Percentiles rank a stretch among this genome's conserved stretches.
These are phyloP conservation scores for Lycium ferocissimum DNA, from an alignment of 257 asterid species.

Conservation along the genomic window DNA sequence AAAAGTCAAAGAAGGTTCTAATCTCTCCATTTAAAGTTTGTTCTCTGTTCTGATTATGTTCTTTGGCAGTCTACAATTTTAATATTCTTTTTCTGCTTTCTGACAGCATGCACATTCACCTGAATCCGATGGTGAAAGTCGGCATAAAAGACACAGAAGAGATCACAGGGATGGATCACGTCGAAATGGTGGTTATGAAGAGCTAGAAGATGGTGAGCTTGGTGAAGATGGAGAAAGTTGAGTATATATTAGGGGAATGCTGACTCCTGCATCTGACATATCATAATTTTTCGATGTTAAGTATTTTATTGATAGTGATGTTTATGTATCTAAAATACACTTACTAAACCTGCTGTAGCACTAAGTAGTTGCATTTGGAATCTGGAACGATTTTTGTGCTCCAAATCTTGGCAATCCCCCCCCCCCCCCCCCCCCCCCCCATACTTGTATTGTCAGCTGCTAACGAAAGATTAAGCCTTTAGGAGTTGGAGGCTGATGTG, in stretches of 20 bases:
- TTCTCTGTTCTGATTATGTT: not conserved
- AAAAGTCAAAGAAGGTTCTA: slow-evolving; percentile 90
- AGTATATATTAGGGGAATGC: slow-evolving; percentile 38
- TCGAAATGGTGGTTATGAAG: slow-evolving; percentile 71
- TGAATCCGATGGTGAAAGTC: slow-evolving; percentile 86
- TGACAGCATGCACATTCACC: slow-evolving; percentile 86
- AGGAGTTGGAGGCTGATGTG: not conserved
- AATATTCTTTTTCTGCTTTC: slow-evolving; percentile 26
- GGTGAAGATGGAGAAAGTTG: slow-evolving; percentile 98
- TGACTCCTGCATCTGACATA: slow-evolving; percentile 24
- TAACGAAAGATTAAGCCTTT: not conserved
- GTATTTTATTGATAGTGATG: not conserved
- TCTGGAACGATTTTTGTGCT: not conserved
- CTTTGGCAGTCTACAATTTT: slow-evolving; percentile 9
- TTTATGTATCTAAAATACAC: slow-evolving; percentile 5
- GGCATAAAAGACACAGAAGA: slow-evolving; percentile 74
- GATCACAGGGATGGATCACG: slow-evolving; percentile 74
- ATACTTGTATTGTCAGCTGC: slow-evolving; percentile 9
- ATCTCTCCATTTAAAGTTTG: not conserved
- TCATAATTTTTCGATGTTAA: not conserved
- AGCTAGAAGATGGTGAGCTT: slow-evolving; percentile 98
- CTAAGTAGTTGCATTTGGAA: slow-evolving; percentile 1
- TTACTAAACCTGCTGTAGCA: not conserved
- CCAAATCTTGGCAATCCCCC: not conserved
- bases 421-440: no score